Percentiles rank a stretch among this genome's conserved stretches.
phyloP scores from a whole-genome alignment of 2,329 filamentous ascomycete genomes.

The Curvularia hawaiiensis region DNA sequence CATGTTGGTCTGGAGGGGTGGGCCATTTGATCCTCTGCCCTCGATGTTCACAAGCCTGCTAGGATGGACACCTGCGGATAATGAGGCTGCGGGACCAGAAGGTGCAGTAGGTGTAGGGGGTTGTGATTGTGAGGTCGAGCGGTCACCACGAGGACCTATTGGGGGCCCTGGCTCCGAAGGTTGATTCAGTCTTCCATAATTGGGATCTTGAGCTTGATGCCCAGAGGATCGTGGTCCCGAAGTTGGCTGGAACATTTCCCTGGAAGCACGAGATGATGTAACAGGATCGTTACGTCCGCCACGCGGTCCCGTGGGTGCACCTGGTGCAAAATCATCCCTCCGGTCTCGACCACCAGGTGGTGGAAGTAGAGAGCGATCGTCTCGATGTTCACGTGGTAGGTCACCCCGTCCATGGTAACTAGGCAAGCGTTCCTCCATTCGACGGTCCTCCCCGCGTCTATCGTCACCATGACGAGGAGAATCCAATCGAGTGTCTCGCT shows the following conservation, averaged over 20 bases:
- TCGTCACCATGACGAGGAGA: constrained; percentile 37
- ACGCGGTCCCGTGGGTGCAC: constrained; percentile 60
- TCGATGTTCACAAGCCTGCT: constrained; percentile 56
- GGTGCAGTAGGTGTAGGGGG: constrained; percentile 41
- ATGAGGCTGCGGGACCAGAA: constrained; percentile 38
- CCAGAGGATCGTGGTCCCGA: constrained; percentile 44
- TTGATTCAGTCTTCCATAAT: constrained; percentile 56
- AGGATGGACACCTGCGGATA: constrained; percentile 58
- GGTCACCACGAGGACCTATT: constrained; percentile 58
- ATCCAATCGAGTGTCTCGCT: constrained; percentile 37
- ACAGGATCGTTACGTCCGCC: constrained; percentile 46
- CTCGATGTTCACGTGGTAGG: constrained; percentile 35
- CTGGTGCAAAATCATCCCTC: constrained; percentile 46
- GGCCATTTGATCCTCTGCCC: constrained; percentile 23
- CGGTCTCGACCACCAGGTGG: constrained; percentile 47
- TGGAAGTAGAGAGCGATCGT: constrained; percentile 36
- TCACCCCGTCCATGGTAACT: constrained; percentile 36
- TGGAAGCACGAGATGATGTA: constrained; percentile 31
- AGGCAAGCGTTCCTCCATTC: constrained; percentile 32
- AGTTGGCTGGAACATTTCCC: constrained; percentile 49
- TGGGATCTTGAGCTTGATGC: constrained; percentile 50
- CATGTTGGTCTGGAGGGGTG: constrained; percentile 42
- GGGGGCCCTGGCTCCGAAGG: constrained; percentile 56
- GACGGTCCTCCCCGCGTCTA: constrained; percentile 35
- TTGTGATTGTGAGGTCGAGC: constrained; percentile 34